Evolutionary conservation across 495 filamentous ascomycete genomes (phyloP).

Genomic region (Penicillium turbatum): DNA sequence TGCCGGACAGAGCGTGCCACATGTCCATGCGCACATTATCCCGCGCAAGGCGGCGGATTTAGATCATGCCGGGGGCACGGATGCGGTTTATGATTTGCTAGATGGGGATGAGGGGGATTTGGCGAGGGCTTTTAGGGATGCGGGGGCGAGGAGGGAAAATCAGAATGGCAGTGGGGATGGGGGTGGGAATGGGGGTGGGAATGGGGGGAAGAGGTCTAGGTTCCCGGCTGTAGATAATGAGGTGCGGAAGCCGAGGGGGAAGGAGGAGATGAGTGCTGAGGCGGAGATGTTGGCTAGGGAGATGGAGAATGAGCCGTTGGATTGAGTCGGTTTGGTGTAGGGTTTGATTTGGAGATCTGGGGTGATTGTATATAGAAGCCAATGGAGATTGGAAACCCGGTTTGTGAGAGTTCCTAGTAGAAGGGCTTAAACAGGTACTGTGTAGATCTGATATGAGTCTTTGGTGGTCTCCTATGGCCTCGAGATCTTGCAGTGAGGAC

Average conservation of each 20-base stretch:
- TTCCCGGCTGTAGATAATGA: slow-evolving; percentile 64
- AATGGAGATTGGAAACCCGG: too few species aligned
- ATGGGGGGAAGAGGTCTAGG: slow-evolving; percentile 28
- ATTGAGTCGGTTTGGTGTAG: slow-evolving; percentile 7
- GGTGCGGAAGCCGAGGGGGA: slow-evolving; percentile 60
- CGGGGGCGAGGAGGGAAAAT: too few species aligned
- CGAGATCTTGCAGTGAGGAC: too few species aligned
- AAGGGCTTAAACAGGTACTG: too few species aligned
- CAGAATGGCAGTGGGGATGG: too few species aligned
- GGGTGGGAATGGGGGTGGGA: slow-evolving; percentile 1
- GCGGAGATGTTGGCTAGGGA: slow-evolving; percentile 49
- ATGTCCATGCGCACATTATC: slow-evolving; percentile 93
- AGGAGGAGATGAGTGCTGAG: slow-evolving; percentile 77
- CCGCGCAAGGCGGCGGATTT: slow-evolving; percentile 61
- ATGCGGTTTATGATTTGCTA: slow-evolving; percentile 74
- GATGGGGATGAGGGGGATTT: slow-evolving; percentile 84
- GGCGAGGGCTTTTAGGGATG: slow-evolving; percentile 42
- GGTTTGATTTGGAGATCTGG: slow-evolving; percentile 12
- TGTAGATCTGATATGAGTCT: too few species aligned
- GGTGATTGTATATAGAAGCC: too few species aligned
- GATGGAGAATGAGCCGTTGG: slow-evolving; percentile 29
- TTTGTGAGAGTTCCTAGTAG: too few species aligned
- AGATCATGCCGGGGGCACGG: slow-evolving; percentile 47
- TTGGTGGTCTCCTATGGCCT: too few species aligned
- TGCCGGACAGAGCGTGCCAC: slow-evolving; percentile 85